phyloP scores from a whole-genome alignment of 805 yeast genomes.

The Yarrowia keelungensis region DNA sequence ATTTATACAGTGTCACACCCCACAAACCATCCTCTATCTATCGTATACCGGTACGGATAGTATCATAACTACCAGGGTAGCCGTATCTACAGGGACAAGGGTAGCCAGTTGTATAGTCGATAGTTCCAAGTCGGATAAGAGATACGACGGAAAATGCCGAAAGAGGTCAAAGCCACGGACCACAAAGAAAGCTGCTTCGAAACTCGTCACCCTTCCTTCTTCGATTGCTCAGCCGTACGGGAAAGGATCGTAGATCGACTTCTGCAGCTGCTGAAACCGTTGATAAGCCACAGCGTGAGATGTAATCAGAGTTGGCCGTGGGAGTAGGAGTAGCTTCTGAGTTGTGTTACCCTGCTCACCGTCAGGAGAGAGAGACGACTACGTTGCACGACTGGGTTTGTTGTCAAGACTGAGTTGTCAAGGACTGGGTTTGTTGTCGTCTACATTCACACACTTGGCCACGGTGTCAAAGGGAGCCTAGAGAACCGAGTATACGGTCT shows the following conservation, averaged over 20 bases:
- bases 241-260: not conserved
- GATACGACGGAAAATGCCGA: not conserved
- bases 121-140: not conserved
- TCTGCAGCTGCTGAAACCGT: slow-evolving; percentile 11
- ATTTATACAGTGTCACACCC: no score
- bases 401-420: no score
- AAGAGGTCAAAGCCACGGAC: no score
- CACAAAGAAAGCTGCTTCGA: slow-evolving; percentile 11
- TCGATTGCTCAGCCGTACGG: slow-evolving; percentile 16
- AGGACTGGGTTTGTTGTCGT: no score
- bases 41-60: not conserved
- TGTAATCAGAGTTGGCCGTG: not conserved
- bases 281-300: not conserved
- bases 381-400: not conserved
- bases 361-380: not conserved
- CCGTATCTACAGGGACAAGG: not conserved
- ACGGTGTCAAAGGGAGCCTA: no score
- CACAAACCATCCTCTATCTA: no score
- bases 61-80: not conserved
- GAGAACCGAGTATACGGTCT: no score
- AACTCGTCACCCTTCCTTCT: not conserved
- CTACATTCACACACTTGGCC: no score
- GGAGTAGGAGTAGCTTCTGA: no score
- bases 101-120: no score
- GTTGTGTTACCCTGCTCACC: no score